Percentiles rank a stretch among this genome's conserved stretches.
These are phyloP conservation scores for Prototheca stagnorum DNA, from an alignment of 163 green algal species.

Conservation along the genomic window DNA sequence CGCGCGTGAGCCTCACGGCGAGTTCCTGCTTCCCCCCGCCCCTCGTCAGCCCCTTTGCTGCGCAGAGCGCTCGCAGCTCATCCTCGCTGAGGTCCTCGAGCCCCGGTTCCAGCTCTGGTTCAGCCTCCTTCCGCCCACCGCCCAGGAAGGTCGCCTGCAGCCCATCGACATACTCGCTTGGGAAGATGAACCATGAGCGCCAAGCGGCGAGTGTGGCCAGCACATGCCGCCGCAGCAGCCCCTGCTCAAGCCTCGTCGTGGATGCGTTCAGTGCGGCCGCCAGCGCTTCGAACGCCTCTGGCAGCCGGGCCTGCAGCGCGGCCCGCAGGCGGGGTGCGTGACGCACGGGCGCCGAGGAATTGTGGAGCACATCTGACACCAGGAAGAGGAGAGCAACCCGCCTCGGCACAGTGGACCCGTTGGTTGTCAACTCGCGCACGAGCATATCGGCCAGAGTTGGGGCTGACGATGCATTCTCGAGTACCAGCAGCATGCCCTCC, in stretches of 20 bases:
- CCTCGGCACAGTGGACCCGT: constrained; percentile 59
- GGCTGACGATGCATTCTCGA: constrained; percentile 67
- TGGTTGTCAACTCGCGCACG: constrained; percentile 55
- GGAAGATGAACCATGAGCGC: constrained; percentile 82
- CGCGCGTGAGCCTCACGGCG: background rate
- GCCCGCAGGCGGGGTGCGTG: constrained; percentile 69
- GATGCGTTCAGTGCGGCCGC: constrained; percentile 23
- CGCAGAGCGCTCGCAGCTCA: constrained; percentile 42
- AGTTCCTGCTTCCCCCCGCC: constrained; percentile 10
- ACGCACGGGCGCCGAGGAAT: constrained; percentile 58
- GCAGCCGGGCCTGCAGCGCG: constrained; percentile 57
- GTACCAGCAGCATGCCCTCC: constrained; percentile 80
- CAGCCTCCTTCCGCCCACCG: background rate
- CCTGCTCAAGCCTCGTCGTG: constrained; percentile 48
- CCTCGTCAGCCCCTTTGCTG: constrained; percentile 28
- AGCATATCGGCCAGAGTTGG: constrained; percentile 60
- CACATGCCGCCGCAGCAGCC: constrained; percentile 29
- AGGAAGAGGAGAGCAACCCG: constrained; percentile 74
- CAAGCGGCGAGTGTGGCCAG: constrained; percentile 72
- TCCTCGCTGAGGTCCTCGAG: constrained; percentile 33
- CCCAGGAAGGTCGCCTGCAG: constrained; percentile 59
- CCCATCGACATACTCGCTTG: constrained; percentile 73
- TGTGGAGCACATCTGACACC: constrained; percentile 86
- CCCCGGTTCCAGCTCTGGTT: constrained; percentile 19
- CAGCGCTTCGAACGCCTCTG: constrained; percentile 76